Evolutionary conservation across 176 grass and related monocot species (phyloP).

Genomic region (Eragrostis curvula): DNA sequence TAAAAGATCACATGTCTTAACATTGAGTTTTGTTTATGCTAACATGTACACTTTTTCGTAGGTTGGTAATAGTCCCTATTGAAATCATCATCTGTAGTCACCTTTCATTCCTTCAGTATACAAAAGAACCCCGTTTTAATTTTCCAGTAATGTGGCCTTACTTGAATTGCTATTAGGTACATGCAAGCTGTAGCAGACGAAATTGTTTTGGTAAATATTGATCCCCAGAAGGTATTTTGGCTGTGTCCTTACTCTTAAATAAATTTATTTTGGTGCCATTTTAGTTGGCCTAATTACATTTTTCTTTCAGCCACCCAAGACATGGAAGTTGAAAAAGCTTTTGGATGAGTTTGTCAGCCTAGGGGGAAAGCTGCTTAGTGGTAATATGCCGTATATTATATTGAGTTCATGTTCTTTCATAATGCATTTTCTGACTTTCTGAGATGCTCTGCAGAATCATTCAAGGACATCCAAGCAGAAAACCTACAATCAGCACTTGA

Average conservation of each 20-base stretch:
- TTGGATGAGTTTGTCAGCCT: constrained; percentile 73
- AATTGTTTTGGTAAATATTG: constrained; percentile 68
- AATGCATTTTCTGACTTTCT: constrained; percentile 16
- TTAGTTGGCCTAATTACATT: constrained; percentile 23
- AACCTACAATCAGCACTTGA: constrained; percentile 71
- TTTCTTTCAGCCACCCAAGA: constrained; percentile 65
- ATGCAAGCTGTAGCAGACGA: constrained; percentile 98
- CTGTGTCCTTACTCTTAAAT: constrained; percentile 17
- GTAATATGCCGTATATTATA: constrained; percentile 50
- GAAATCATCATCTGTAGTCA: constrained; percentile 10
- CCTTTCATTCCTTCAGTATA: neutral
- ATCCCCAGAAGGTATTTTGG: constrained; percentile 68
- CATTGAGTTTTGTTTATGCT: neutral
- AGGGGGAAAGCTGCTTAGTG: constrained; percentile 63
- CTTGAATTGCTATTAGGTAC: constrained; percentile 67
- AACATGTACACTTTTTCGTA: neutral
- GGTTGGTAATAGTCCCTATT: neutral
- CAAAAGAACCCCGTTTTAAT: neutral
- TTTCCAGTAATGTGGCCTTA: constrained; percentile 20
- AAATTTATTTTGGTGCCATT: neutral
- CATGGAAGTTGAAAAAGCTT: constrained; percentile 76
- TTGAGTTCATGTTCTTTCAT: neutral
- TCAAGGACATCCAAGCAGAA: constrained; percentile 57
- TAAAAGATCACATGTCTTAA: constrained; percentile 20
- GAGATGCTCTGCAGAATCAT: constrained; percentile 64